These are phyloP conservation scores for Coemansia guatemalensis DNA, from an alignment of 192 early-diverging fungal genomes.

Conservation along the genomic window DNA sequence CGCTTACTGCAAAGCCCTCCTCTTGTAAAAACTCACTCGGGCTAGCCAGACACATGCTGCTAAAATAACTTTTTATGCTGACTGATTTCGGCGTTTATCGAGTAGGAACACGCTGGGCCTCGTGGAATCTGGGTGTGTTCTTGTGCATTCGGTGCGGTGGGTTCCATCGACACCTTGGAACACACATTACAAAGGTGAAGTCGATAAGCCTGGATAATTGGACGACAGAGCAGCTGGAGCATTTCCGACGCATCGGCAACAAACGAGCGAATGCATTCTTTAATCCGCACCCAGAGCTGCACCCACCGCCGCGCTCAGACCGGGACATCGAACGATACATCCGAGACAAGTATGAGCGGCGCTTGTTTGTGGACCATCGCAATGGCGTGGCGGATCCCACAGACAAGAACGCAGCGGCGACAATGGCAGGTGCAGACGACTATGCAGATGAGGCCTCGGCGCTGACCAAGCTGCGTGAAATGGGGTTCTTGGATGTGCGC, in stretches of 20 bases:
- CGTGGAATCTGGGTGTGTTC: slow-evolving; percentile 89
- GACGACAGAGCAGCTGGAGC: slow-evolving; percentile 81
- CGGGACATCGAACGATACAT: slow-evolving; percentile 87
- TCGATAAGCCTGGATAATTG: slow-evolving; percentile 87
- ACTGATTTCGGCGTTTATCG: background rate
- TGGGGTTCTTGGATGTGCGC: slow-evolving; percentile 84
- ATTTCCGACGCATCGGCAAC: slow-evolving; percentile 59
- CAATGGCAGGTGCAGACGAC: slow-evolving; percentile 18
- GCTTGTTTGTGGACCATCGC: slow-evolving; percentile 58
- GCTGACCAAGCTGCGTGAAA: slow-evolving; percentile 57
- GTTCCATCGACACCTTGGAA: slow-evolving; percentile 80
- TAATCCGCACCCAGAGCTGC: slow-evolving; percentile 67
- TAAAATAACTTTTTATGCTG: background rate
- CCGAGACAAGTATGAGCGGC: slow-evolving; percentile 88
- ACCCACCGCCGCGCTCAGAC: slow-evolving; percentile 65
- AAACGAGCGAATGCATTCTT: slow-evolving; percentile 65
- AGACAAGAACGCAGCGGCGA: slow-evolving; percentile 3
- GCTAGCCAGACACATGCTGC: background rate
- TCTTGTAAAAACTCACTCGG: no score
- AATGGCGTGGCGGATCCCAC: slow-evolving; percentile 41
- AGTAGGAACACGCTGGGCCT: slow-evolving; percentile 84
- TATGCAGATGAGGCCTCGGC: slow-evolving; percentile 32
- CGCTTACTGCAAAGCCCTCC: no score
- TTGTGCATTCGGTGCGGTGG: slow-evolving; percentile 91
- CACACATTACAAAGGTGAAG: slow-evolving; percentile 90